Conservation (phyloP, 768 basidiomycete species). For the Tephrocybe sp. region DNA sequence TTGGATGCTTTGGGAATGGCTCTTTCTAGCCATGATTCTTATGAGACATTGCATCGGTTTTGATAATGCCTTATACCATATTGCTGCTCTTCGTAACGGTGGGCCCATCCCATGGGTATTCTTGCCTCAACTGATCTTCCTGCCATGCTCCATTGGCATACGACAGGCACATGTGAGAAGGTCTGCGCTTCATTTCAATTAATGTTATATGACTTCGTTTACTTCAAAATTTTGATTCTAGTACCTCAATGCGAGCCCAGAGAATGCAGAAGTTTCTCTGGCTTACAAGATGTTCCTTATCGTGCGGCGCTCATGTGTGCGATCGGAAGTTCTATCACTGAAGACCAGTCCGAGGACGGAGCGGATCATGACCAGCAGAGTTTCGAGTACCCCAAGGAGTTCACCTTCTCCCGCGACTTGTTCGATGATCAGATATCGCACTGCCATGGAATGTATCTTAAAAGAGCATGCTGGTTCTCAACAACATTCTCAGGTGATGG, state of each 20-base stretch:
- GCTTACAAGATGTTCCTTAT: slow-evolving; percentile 3
- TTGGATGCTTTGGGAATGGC: slow-evolving; percentile 3
- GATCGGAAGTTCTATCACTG: not conserved
- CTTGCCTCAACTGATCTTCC: not conserved
- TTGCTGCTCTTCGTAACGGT: not conserved
- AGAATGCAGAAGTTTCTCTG: not conserved
- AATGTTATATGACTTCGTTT: not conserved
- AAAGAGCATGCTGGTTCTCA: not conserved
- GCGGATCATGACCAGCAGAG: slow-evolving; percentile 2
- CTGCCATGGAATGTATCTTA: not conserved
- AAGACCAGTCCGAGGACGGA: slow-evolving; percentile 5
- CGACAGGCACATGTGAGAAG: not conserved
- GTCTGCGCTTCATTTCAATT: not conserved
- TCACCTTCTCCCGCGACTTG: slow-evolving; percentile 13
- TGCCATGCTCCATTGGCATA: not conserved
- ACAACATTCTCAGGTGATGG: not conserved
- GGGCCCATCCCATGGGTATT: not conserved
- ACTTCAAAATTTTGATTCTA: not conserved
- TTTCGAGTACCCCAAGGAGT: not conserved
- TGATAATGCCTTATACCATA: not conserved
- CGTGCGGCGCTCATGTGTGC: not conserved
- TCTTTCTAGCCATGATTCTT: not conserved
- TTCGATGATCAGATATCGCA: not conserved
- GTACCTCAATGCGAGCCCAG: not conserved
- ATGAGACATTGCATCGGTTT: not conserved